A percentile compares a stretch with the other conserved stretches of the same genome.
Conservation (phyloP, 2,329 filamentous ascomycete species). For the Fusarium newnesense region DNA sequence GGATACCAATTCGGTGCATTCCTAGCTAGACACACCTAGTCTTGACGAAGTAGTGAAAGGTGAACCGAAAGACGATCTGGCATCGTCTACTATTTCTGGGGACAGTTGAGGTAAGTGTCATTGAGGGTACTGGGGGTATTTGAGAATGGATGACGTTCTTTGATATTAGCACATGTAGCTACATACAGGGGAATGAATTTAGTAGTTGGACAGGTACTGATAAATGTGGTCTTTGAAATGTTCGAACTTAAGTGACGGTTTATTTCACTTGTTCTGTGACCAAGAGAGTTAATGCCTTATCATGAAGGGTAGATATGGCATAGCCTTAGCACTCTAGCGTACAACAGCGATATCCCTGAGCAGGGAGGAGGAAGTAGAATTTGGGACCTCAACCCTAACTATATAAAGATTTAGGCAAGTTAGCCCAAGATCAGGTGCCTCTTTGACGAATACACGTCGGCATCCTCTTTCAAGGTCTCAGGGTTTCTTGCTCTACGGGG, state of each 20-base stretch:
- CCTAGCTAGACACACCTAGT: not conserved
- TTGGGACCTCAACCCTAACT: not conserved
- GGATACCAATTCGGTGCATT: not conserved
- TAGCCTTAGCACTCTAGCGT: not conserved
- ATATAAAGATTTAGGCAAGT: not conserved
- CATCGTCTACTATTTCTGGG: fast-evolving
- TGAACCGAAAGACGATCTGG: fast-evolving
- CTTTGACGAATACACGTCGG: not conserved
- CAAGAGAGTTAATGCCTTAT: not conserved
- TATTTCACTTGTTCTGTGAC: too few relatives aligned
- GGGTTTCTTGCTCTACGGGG: not conserved
- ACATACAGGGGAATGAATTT: too few relatives aligned
- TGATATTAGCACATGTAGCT: not conserved
- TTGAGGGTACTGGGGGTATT: not conserved
- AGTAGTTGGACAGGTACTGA: too few relatives aligned
- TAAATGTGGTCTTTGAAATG: not conserved
- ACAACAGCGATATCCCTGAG: not conserved
- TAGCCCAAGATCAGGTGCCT: not conserved
- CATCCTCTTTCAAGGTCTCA: not conserved
- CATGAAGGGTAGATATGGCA: not conserved
- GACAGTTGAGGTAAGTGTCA: too few relatives aligned
- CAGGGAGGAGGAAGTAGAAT: not conserved
- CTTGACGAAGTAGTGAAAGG: not conserved
- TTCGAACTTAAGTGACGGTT: not conserved
- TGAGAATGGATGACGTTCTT: too few relatives aligned